Base-by-base conservation (phyloP, 495 filamentous ascomycete genomes). In the Xylaria flabelliformis region DNA sequence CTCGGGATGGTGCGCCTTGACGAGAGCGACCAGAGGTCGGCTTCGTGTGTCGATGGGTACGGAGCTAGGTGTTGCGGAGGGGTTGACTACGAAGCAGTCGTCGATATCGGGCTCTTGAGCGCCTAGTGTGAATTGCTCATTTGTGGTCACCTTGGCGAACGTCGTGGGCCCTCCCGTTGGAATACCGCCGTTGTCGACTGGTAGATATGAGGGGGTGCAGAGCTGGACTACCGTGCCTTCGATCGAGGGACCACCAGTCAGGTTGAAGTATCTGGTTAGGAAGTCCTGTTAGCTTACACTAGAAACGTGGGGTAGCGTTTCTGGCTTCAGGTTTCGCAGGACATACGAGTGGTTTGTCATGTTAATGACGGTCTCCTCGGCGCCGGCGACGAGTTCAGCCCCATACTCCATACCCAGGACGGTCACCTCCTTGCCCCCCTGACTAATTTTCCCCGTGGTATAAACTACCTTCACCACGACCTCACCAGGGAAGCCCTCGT, bases 291-390 rank as follows among this genome's bases (percentile, higher is more conserved):
- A 72, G 63, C 6, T 69, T 73, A 1, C 3, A 12, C 73, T 17
- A 1, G 24, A 41, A 42, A 10, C 26, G 21, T n/a, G 34, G 59
- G 29, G 46, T 41, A n/a, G 34, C 34, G 34, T 7, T 3, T 36
- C 34, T 4, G 34, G 34, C 3, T 36, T 36, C 34, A 4, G 39
- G 12, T 64, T 26, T 24, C 15, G 58, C 8, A 36, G 53, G 19
- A 80, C 86, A 69, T 83, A 97, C 94, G 93, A 96, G 83, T 98
- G 95, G 83, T 98, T 98, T 39, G 95, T 98, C 75, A 97, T 86
- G 76, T 93, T 95, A 74, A 98, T 86, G 3, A 91, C 91, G 0
- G 95, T 98, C 86, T 98, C 95, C 29, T 93, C 89, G 29, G 90
- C 90, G 41, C 91, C 90, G 62, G 90, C 88, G 2, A 94, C 87